Evolutionary conservation across 2,329 filamentous ascomycete genomes (phyloP).

Genomic region (Albophoma yamanashiensis): DNA sequence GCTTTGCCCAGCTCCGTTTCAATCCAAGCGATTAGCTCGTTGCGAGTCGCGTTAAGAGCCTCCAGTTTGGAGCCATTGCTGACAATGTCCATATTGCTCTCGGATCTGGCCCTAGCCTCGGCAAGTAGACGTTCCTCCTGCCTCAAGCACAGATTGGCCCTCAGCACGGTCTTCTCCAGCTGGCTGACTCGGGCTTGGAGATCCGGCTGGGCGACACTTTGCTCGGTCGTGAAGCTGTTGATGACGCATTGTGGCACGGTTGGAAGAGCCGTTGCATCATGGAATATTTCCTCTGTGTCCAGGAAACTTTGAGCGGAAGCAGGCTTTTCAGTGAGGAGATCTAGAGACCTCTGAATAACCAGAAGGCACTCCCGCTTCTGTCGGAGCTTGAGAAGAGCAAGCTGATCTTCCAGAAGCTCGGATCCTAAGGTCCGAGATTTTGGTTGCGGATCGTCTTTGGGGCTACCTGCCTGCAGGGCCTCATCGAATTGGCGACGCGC

Average conservation of each 20-base stretch:
- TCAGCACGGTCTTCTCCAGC: constrained; percentile 47
- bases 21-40: constrained; percentile 55
- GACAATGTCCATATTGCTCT: constrained; percentile 23
- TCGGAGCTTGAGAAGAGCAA: constrained; percentile 39
- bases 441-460: constrained; percentile 10
- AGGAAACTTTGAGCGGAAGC: constrained; percentile 39
- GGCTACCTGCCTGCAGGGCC: constrained; percentile 15
- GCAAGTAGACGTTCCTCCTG: constrained; percentile 45
- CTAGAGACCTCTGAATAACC: constrained; percentile 39
- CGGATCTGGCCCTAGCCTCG: constrained; percentile 29
- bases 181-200: constrained; percentile 36
- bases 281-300: constrained; percentile 36
- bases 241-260: constrained; percentile 41
- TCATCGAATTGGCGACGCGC: constrained; percentile 37
- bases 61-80: constrained; percentile 32
- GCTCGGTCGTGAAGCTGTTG: constrained; percentile 35
- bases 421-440: constrained; percentile 5
- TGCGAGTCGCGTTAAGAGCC: constrained; percentile 45
- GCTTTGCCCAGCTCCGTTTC: constrained; percentile 50
- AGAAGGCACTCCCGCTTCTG: constrained; percentile 40
- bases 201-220: constrained; percentile 25
- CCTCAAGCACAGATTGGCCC: constrained; percentile 44
- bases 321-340: constrained; percentile 39
- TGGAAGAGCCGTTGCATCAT: constrained; percentile 31
- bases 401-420: constrained; percentile 34